These are phyloP conservation scores for Cryptococcus hybrid DNA, from an alignment of 1,284 basidiomycete species.

Conservation along the genomic window DNA sequence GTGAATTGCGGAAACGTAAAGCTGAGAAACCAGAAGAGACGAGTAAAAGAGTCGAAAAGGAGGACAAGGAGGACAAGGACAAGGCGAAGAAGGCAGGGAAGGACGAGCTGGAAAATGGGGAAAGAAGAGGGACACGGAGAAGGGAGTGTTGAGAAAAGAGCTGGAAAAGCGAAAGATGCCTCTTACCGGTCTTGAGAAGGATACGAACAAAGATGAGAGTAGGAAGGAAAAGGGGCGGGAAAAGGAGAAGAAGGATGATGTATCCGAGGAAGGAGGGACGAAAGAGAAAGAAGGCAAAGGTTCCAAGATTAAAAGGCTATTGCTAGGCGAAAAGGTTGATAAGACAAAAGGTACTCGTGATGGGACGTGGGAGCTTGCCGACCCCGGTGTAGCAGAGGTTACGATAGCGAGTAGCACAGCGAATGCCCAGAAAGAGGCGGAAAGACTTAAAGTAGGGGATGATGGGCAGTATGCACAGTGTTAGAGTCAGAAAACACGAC, in stretches of 20 bases:
- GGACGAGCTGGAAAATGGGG: constrained; percentile 13
- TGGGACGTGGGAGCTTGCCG: constrained; percentile 22
- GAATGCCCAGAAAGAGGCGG: constrained; percentile 17
- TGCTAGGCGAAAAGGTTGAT: constrained; percentile 5
- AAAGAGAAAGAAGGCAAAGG: constrained; percentile 3
- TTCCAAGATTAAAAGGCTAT: neutral
- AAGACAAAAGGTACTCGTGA: neutral
- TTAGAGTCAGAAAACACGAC: neutral
- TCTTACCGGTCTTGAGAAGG: constrained; percentile 8
- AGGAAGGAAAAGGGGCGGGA: constrained; percentile 1
- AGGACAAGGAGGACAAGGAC: constrained; percentile 14
- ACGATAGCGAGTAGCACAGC: constrained; percentile 15
- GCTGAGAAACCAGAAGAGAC: constrained; percentile 16
- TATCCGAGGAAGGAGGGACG: neutral
- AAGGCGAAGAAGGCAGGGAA: constrained; percentile 9
- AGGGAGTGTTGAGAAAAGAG: constrained; percentile 14
- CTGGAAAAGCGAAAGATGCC: constrained; percentile 13
- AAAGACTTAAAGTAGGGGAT: constrained; percentile 15
- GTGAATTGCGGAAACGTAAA: constrained; percentile 14
- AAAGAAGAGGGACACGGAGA: constrained; percentile 15
- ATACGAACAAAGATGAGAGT: neutral
- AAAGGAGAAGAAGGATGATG: neutral
- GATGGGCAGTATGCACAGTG: neutral
- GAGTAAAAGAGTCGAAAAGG: constrained; percentile 11
- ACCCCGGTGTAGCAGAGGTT: constrained; percentile 20